Base-by-base conservation (phyloP, 371 early-diverging fungal species). In the Polyrhizophydium stewartii region DNA sequence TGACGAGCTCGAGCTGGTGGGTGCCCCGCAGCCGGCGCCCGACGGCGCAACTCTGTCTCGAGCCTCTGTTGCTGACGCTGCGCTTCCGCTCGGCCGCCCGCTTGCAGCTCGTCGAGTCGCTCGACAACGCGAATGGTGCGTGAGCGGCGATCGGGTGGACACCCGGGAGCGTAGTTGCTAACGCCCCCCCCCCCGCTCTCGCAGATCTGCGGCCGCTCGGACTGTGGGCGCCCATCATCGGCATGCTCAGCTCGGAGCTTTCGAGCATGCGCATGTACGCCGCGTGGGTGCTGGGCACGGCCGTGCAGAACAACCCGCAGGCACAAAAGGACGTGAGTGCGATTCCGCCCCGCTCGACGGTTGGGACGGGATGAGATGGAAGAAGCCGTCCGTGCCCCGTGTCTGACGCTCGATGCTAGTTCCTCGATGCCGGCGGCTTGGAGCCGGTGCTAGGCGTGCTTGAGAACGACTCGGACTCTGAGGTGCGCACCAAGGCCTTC, bases 221-320 rank as follows among this genome's bases (percentile, higher is more conserved):
- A 30, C 77, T 97, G 61, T 97, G 97, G 96, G 83, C 84, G 41
- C 84, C 85, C 13, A 70, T 97, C 22, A 59, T 94, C 47, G 71
- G 69, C 6, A 76, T 87, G 35, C 65, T 90, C 55, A 21, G 40
- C 12, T 43, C 51, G 1, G 74, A 80, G 45, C 56, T 72, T 45
- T 72, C 81, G 0, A 83, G 88, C 51, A 66, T 94, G 22, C 85
- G 94, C 40, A 80, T 80, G 60, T 88, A 85, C 33, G 86, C 87
- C 5, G 87, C 88, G 35, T 97, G 96, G 97, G 89, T 93, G 1
- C 82, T 91, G 55, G 95, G 92, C 5, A 97, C 97, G 1, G 90
- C 92, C 1, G 86, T 95, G 7, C 95, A 96, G 71, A 94, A 97
- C 76, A 96, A 97, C 69, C 85, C 87, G 27, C 73, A 80, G 46